Percentiles rank a stretch among this genome's conserved stretches.
Conservation (phyloP, 1,139 yeast species). For the Cylindricascospora bacillispora region DNA sequence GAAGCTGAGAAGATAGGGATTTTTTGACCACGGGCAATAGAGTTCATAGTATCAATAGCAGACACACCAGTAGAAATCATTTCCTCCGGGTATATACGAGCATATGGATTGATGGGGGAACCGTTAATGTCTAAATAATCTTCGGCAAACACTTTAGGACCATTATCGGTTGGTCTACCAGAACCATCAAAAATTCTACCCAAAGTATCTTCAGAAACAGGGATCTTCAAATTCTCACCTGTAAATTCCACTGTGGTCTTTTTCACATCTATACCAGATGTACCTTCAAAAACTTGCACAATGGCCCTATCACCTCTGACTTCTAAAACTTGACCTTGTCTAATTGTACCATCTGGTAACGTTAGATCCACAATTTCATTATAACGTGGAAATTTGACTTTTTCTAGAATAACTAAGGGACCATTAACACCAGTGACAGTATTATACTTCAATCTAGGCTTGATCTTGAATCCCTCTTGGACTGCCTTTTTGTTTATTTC, state of each 20-base stretch:
- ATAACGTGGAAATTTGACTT: slow-evolving; percentile 91
- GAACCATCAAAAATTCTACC: slow-evolving; percentile 99
- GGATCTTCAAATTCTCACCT: slow-evolving; percentile 82
- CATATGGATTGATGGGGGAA: slow-evolving; percentile 94
- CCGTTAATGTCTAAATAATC: slow-evolving; percentile 97
- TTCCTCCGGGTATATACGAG: slow-evolving; percentile 98
- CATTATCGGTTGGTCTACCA: slow-evolving; percentile 96
- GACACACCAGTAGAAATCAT: slow-evolving; percentile 98
- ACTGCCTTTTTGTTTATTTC: slow-evolving; percentile 88
- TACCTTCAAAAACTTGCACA: slow-evolving; percentile 98
- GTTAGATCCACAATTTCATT: slow-evolving; percentile 95
- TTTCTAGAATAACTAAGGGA: slow-evolving; percentile 89
- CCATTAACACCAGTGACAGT: slow-evolving; percentile 98
- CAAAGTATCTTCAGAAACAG: slow-evolving; percentile 93
- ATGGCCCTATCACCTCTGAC: slow-evolving; percentile 95
- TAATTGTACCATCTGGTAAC: slow-evolving; percentile 81
- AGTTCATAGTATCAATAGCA: slow-evolving; percentile 97
- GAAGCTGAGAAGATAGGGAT: slow-evolving; percentile 98
- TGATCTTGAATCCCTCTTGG: slow-evolving; percentile 77
- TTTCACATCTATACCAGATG: slow-evolving; percentile 94
- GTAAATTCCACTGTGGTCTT: slow-evolving; percentile 96
- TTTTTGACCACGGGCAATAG: slow-evolving; percentile 99
- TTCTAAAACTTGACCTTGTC: slow-evolving; percentile 98
- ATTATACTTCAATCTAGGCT: slow-evolving; percentile 84
- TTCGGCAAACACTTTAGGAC: slow-evolving; percentile 97